Evolutionary conservation across 2,329 filamentous ascomycete genomes (phyloP), one percentile per base, ranked within the genome.

Genomic region (Colletotrichum liriopes): DNA sequence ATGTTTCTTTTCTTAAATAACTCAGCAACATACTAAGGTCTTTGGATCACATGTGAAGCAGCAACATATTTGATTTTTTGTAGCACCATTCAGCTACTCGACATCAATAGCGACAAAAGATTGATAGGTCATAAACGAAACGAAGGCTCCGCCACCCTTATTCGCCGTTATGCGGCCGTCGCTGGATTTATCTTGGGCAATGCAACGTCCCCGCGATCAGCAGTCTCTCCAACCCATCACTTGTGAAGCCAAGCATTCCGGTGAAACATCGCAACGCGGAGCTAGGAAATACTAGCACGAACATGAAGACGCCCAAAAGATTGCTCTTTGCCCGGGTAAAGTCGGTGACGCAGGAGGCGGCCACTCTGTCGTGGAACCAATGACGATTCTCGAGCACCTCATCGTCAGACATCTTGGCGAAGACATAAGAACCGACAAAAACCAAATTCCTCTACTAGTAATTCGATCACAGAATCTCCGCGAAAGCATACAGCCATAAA

Each of bases 401-500:
- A 18, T 26, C 23, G 11, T 16, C 20, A 55, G 8, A n/a, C 8
- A 20, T n/a, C 18, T n/a, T 14, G 16, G 29, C 9, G 18, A n/a
- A 14, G 1, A 14, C 3, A 55, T 37, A 37, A 55, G 18, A 37
- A 39, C 5, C 3, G 5, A 23, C 18, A 9, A 2, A 16, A 8
- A 20, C 52, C 18, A n/a, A 0, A 54, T 9, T 14, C 11, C 16
- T 3, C 9, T 12, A 1, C 32, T 12, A 5, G 9, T 8, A 3
- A 3, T 1, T 55, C 3, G 9, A 7, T 9, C 20, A n/a, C 32
- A 20, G 11, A 5, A 56, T 18, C 20, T 1, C 32, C 32, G 16
- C 14, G 2, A 39, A 23, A 7, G 2, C 3, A 1, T 16, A 6
- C 5, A 12, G 2, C 1, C 11, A 6, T 8, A n/a, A 3, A n/a